These are phyloP conservation scores for Sporothrix globosa DNA, from an alignment of 2,329 filamentous ascomycete species.

Conservation along the genomic window DNA sequence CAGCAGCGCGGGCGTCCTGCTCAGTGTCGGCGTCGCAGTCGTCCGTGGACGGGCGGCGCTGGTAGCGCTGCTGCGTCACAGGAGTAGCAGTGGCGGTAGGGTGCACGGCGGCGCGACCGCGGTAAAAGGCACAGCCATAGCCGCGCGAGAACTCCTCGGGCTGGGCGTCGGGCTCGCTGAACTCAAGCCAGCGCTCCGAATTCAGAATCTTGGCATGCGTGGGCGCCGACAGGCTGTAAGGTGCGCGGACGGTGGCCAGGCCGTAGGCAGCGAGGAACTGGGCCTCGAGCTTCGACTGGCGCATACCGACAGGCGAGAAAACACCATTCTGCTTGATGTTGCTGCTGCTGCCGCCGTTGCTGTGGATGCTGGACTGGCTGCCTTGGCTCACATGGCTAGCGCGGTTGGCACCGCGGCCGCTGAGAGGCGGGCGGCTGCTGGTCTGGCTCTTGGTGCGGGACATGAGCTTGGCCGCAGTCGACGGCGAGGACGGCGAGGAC, in stretches of 20 bases:
- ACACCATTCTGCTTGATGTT: slow-evolving; percentile 32
- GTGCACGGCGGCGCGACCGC: slow-evolving; percentile 41
- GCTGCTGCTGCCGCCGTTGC: slow-evolving; percentile 18
- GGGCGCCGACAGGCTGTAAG: slow-evolving; percentile 55
- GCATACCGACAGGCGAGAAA: slow-evolving; percentile 32
- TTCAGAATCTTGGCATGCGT: slow-evolving; percentile 57
- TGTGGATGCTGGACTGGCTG: slow-evolving; percentile 23
- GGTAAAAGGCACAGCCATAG: slow-evolving; percentile 59
- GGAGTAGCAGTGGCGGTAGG: not conserved
- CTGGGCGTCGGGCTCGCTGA: slow-evolving; percentile 50
- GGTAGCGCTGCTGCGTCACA: slow-evolving; percentile 26
- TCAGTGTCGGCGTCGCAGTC: slow-evolving; percentile 39
- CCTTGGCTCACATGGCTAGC: slow-evolving; percentile 8
- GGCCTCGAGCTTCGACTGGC: slow-evolving; percentile 42
- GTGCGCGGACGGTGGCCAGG: slow-evolving; percentile 54
- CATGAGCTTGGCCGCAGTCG: not conserved
- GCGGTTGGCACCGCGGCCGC: slow-evolving; percentile 5
- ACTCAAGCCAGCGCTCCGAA: slow-evolving; percentile 57
- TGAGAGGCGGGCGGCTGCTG: slow-evolving; percentile 8
- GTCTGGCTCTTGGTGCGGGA: slow-evolving; percentile 29
- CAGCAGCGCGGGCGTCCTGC: slow-evolving; percentile 34
- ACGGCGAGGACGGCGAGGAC: not conserved
- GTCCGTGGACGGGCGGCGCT: slow-evolving; percentile 33
- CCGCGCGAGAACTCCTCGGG: slow-evolving; percentile 54
- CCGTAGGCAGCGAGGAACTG: slow-evolving; percentile 60